Evolutionary conservation across 2,329 filamentous ascomycete species (phyloP).

Genomic region (Zymoseptoria pseudotritici): DNA sequence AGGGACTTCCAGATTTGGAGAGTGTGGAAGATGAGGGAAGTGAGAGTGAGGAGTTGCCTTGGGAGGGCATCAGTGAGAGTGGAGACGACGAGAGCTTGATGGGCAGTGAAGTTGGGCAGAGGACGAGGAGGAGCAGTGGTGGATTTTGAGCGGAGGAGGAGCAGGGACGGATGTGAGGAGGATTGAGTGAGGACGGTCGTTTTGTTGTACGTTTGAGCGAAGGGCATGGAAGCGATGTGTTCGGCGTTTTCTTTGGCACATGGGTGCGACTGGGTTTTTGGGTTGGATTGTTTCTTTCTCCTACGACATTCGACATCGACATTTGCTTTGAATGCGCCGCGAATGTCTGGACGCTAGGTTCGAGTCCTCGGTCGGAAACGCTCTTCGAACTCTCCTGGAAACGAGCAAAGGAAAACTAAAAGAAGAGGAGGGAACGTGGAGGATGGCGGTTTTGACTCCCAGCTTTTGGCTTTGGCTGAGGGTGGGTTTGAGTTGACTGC

Average conservation of each 20-base stretch:
- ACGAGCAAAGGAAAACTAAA: too few species aligned
- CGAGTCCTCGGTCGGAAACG: too few species aligned
- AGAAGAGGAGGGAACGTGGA: too few species aligned
- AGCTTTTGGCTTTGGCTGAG: not conserved
- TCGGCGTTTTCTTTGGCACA: not conserved
- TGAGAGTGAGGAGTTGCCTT: slow-evolving; percentile 25
- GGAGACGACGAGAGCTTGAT: not conserved
- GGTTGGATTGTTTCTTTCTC: not conserved
- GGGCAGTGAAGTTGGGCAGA: not conserved
- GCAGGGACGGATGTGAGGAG: too few species aligned
- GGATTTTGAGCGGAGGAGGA: not conserved
- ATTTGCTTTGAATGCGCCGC: too few species aligned
- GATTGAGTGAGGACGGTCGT: not conserved
- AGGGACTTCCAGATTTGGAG: slow-evolving; percentile 7
- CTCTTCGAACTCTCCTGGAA: too few species aligned
- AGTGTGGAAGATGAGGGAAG: slow-evolving; percentile 21
- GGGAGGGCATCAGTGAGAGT: slow-evolving; percentile 27
- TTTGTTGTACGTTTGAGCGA: not conserved
- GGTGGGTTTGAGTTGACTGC: not conserved
- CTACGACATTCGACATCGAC: too few species aligned
- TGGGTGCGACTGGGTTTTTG: not conserved
- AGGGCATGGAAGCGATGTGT: not conserved
- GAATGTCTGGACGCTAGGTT: too few species aligned
- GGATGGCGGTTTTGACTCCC: slow-evolving; percentile 1
- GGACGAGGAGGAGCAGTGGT: not conserved